These are phyloP conservation scores for Coemansia sp. DNA, from an alignment of 192 early-diverging fungal genomes.

Conservation along the genomic window DNA sequence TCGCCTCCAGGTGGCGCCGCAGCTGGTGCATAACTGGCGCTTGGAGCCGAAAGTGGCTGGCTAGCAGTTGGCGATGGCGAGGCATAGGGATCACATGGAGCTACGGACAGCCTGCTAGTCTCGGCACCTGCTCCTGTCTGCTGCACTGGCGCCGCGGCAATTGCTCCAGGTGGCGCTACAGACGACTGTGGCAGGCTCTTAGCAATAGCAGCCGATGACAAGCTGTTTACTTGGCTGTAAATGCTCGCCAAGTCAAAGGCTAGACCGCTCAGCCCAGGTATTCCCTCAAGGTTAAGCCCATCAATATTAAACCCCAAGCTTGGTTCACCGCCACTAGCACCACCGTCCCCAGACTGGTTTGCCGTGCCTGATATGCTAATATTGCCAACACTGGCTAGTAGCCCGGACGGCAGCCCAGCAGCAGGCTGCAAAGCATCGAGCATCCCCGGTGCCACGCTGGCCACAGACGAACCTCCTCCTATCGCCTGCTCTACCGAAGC, in stretches of 20 bases:
- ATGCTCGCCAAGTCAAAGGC: constrained; percentile 48
- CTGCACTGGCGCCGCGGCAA: too few species aligned
- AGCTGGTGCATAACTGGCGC: background rate
- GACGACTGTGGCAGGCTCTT: background rate
- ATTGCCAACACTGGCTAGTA: constrained; percentile 12
- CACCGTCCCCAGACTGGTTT: background rate
- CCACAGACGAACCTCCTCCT: background rate
- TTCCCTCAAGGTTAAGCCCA: constrained; percentile 35
- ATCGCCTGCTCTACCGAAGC: background rate
- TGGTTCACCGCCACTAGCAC: background rate
- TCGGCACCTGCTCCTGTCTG: background rate
- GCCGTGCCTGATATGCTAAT: constrained; percentile 12
- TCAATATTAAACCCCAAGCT: constrained; percentile 45
- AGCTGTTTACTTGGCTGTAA: constrained; percentile 36
- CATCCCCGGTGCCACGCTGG: background rate
- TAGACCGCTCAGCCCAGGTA: constrained; percentile 24
- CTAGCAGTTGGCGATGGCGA: background rate
- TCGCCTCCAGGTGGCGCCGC: background rate
- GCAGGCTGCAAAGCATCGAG: background rate
- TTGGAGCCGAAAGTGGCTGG: background rate
- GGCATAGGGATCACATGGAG: background rate
- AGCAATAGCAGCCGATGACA: background rate
- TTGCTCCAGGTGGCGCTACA: background rate
- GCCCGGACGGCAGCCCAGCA: constrained; percentile 7
- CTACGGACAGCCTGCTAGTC: background rate